Evolutionary conservation across 495 filamentous ascomycete genomes (phyloP).

Genomic region (Niebla homalea): DNA sequence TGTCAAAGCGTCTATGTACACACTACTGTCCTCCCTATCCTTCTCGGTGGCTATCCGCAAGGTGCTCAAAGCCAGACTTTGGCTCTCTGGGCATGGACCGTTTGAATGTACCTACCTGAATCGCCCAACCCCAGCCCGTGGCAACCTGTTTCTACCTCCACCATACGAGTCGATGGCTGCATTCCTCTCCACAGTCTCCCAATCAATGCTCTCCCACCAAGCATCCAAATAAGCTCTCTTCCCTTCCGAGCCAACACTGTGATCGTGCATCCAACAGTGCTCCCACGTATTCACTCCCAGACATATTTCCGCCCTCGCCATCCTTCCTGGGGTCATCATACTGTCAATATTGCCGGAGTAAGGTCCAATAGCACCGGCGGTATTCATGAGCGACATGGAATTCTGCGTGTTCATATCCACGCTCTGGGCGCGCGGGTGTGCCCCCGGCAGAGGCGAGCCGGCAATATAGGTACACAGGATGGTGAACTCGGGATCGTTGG

Average conservation of each 20-base stretch:
- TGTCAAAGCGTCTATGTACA: too few species aligned
- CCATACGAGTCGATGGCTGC: neutral
- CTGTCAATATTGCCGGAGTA: constrained; percentile 25
- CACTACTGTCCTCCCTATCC: too few species aligned
- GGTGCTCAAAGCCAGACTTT: too few species aligned
- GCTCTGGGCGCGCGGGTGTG: constrained; percentile 67
- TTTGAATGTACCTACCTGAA: too few species aligned
- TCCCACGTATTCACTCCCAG: constrained; percentile 94
- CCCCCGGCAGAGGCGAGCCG: constrained; percentile 73
- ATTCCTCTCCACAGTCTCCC: constrained; percentile 47
- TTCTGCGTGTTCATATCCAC: constrained; percentile 61
- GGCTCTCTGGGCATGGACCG: too few species aligned
- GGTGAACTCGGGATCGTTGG: constrained; percentile 36
- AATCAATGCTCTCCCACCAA: constrained; percentile 86
- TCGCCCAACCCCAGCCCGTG: too few species aligned
- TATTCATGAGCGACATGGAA: constrained; percentile 25
- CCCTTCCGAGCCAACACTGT: constrained; percentile 48
- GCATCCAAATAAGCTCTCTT: constrained; percentile 62
- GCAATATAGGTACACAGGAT: constrained; percentile 86
- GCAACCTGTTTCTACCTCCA: too few species aligned
- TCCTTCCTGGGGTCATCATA: constrained; percentile 46
- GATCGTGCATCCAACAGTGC: constrained; percentile 83
- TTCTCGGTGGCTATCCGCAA: too few species aligned
- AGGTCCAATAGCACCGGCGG: constrained; percentile 36
- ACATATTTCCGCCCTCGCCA: constrained; percentile 56